These are phyloP conservation scores for Populus trichocarpa DNA, from an alignment of 441 rosid genomes.

Conservation along the genomic window DNA sequence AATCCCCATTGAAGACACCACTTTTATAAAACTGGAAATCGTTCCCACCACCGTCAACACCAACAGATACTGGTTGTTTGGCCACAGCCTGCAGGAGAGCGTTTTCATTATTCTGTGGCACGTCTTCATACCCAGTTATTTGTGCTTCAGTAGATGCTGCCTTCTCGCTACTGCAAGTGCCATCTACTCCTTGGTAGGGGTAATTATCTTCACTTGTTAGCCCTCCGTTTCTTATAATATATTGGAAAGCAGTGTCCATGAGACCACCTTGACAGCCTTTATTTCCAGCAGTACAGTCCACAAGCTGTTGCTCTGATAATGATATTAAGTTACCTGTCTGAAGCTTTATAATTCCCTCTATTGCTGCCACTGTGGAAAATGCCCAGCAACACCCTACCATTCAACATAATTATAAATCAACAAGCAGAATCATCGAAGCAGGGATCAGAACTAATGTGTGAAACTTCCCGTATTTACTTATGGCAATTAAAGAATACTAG, in stretches of 20 bases:
- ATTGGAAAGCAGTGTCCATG: slow-evolving; percentile 69
- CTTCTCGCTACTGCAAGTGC: slow-evolving; percentile 39
- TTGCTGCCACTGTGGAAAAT: slow-evolving; percentile 66
- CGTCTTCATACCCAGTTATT: slow-evolving; percentile 60
- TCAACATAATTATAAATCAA: background rate
- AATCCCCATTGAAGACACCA: slow-evolving; percentile 58
- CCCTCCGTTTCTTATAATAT: slow-evolving; percentile 54
- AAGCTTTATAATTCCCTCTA: slow-evolving; percentile 62
- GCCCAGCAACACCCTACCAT: slow-evolving; percentile 78
- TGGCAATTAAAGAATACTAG: no score
- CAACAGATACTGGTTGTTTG: slow-evolving; percentile 73
- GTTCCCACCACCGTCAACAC: slow-evolving; percentile 51
- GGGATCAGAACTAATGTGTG: no score
- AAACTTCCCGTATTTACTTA: no score
- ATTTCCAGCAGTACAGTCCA: slow-evolving; percentile 62
- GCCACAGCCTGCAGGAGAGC: slow-evolving; percentile 62
- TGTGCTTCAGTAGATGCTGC: slow-evolving; percentile 29
- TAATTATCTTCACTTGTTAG: slow-evolving; percentile 50
- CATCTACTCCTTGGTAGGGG: slow-evolving; percentile 46
- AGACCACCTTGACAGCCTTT: slow-evolving; percentile 72
- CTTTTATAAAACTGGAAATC: slow-evolving; percentile 60
- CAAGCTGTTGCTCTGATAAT: slow-evolving; percentile 64
- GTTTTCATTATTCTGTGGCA: slow-evolving; percentile 52
- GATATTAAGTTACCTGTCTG: slow-evolving; percentile 49
- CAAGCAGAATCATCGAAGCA: no score